Conservation (phyloP, 192 early-diverging fungal genomes). For the Gryganskiella cystojenkinii region DNA sequence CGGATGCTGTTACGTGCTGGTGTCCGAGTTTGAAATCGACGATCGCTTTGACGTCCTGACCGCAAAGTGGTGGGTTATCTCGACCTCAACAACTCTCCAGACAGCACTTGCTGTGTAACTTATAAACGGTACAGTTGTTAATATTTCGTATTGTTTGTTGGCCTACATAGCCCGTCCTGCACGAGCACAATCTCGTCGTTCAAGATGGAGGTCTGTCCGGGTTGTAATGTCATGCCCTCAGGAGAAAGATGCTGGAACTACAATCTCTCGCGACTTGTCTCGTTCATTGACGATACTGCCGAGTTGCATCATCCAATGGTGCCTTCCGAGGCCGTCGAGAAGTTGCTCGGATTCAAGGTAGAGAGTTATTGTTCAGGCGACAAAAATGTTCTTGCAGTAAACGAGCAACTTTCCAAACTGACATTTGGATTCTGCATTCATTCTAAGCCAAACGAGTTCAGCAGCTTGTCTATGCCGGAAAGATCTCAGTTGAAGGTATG, state of each 20-base stretch:
- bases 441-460: conserved; percentile 26
- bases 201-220: conserved; percentile 29
- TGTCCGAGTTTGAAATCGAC: conserved; percentile 38
- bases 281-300: conserved; percentile 45
- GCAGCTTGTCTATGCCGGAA: conserved; percentile 9
- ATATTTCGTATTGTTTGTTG: neutral
- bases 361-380: too few relatives aligned
- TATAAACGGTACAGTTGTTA: neutral
- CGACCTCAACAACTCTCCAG: too few relatives aligned
- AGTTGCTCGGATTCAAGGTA: conserved; percentile 27
- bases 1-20: conserved; percentile 22
- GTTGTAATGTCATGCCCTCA: conserved; percentile 9
- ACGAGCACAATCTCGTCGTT: conserved; percentile 20
- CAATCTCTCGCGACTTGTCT: conserved; percentile 11
- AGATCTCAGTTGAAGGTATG: conserved; percentile 32
- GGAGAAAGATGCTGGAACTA: conserved; percentile 28
- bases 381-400: neutral
- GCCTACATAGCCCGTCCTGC: conserved; percentile 18
- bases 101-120: too few relatives aligned
- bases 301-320: conserved; percentile 34
- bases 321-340: conserved; percentile 9
- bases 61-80: conserved; percentile 20
- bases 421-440: neutral
- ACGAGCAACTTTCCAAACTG: neutral
- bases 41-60: conserved; percentile 22